Conservation (phyloP, 2,329 filamentous ascomycete species). For the Monosporascus sp. region DNA sequence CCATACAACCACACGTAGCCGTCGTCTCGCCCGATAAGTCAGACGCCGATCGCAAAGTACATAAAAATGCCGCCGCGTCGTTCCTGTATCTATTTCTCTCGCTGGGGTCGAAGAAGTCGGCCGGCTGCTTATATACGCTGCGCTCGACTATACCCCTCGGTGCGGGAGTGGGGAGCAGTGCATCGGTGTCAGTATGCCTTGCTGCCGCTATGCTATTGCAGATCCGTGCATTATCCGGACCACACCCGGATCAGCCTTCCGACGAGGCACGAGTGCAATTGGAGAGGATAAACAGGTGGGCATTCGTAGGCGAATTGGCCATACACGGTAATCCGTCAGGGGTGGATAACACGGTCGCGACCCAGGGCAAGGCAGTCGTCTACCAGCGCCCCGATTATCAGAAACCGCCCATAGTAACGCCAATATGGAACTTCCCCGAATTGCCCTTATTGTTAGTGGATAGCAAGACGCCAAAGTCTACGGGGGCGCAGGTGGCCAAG, state of each 20-base stretch:
- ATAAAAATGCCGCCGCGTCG: conserved; percentile 72
- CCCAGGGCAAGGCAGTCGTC: conserved; percentile 88
- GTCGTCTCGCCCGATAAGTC: conserved; percentile 62
- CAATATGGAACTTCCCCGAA: conserved; percentile 85
- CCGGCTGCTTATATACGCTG: conserved; percentile 81
- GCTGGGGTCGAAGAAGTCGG: conserved; percentile 71
- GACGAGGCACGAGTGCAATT: conserved; percentile 86
- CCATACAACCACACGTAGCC: conserved; percentile 73
- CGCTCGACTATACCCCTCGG: conserved; percentile 92
- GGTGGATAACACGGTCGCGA: conserved; percentile 93
- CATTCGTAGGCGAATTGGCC: conserved; percentile 93
- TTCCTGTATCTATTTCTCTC: conserved; percentile 94
- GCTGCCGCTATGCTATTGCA: conserved; percentile 80
- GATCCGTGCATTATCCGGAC: conserved; percentile 80
- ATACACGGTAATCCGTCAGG: conserved; percentile 96
- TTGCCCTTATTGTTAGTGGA: conserved; percentile 86
- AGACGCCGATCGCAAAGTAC: conserved; percentile 74
- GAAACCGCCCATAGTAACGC: conserved; percentile 69
- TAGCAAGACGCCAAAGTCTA: conserved; percentile 83
- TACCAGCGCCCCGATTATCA: conserved; percentile 77
- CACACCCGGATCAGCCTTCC: conserved; percentile 83
- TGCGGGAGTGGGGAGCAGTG: conserved; percentile 86
- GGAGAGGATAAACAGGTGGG: conserved; percentile 95
- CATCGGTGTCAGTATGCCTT: conserved; percentile 88
- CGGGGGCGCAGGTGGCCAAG: conserved; percentile 78